Evolutionary conservation across 1,284 basidiomycete genomes (phyloP).

Genomic region (Trametes sp.): DNA sequence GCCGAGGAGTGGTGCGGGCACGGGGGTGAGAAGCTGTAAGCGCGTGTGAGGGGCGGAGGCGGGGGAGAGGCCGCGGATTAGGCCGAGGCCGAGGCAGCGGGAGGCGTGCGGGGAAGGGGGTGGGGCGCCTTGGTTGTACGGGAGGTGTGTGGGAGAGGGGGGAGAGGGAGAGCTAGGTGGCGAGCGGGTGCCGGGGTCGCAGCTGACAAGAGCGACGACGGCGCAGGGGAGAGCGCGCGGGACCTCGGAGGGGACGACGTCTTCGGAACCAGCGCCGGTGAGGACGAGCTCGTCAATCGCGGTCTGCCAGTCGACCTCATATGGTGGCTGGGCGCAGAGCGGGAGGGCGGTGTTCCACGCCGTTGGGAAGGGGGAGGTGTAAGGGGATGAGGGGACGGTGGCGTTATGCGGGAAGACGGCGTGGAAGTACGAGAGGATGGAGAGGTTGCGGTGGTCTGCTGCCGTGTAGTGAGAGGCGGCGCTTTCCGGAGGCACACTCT

Average conservation of each 20-base stretch:
- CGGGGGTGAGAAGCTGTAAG: conserved; percentile 81
- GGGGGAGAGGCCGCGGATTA: conserved; percentile 77
- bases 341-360: conserved; percentile 78
- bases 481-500: conserved; percentile 45
- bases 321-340: conserved; percentile 73
- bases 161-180: conserved; percentile 9
- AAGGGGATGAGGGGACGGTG: conserved; percentile 20
- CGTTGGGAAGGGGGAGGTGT: conserved; percentile 46
- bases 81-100: conserved; percentile 71
- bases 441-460: conserved; percentile 77
- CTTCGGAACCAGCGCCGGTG: conserved; percentile 75
- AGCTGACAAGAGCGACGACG: conserved; percentile 76
- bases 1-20: conserved; percentile 57
- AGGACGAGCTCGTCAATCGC: conserved; percentile 72
- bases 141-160: conserved; percentile 38
- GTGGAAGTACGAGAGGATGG: conserved; percentile 87
- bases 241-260: conserved; percentile 74
- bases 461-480: conserved; percentile 63
- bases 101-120: conserved; percentile 65
- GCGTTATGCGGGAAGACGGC: conserved; percentile 53
- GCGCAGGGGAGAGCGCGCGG: conserved; percentile 80
- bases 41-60: conserved; percentile 36
- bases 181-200: conserved; percentile 51
- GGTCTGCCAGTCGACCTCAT: conserved; percentile 62
- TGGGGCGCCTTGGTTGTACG: conserved; percentile 63